Evolutionary conservation across 192 early-diverging fungal species (phyloP).

Genomic region (Cetraspora pellucida): DNA sequence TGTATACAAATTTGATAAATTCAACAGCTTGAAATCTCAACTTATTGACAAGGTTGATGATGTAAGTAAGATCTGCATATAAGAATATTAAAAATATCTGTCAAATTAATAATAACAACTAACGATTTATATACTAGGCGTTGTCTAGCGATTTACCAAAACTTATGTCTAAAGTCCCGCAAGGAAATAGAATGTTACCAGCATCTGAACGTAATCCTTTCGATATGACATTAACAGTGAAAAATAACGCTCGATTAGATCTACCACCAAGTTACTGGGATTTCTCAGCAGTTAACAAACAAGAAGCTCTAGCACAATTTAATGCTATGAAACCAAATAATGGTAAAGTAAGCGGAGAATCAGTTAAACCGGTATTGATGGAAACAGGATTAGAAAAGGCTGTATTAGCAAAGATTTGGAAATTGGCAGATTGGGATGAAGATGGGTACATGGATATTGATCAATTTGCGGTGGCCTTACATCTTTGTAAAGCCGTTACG

Average conservation of each 20-base stretch:
- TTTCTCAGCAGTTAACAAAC: constrained; percentile 57
- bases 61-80: not conserved
- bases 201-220: constrained; percentile 62
- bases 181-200: constrained; percentile 72
- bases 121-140: constrained; percentile 47
- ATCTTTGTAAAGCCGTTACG: constrained; percentile 54
- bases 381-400: constrained; percentile 68
- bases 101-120: too few relatives aligned
- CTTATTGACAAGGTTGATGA: constrained; percentile 66
- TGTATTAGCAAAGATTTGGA: constrained; percentile 73
- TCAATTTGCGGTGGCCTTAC: constrained; percentile 86
- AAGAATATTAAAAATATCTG: not conserved
- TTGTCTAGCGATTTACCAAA: constrained; percentile 72
- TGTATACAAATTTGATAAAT: constrained; percentile 80
- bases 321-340: constrained; percentile 54
- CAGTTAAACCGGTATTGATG: constrained; percentile 60
- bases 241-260: constrained; percentile 26
- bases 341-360: constrained; percentile 57
- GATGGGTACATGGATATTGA: constrained; percentile 83
- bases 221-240: constrained; percentile 28
- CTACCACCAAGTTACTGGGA: constrained; percentile 56
- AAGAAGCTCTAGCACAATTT: constrained; percentile 52
- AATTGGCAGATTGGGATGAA: constrained; percentile 73
- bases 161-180: constrained; percentile 77
- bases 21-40: constrained; percentile 73